Evolutionary conservation across 495 filamentous ascomycete genomes (phyloP).

Genomic region (Penicillium goetzii): DNA sequence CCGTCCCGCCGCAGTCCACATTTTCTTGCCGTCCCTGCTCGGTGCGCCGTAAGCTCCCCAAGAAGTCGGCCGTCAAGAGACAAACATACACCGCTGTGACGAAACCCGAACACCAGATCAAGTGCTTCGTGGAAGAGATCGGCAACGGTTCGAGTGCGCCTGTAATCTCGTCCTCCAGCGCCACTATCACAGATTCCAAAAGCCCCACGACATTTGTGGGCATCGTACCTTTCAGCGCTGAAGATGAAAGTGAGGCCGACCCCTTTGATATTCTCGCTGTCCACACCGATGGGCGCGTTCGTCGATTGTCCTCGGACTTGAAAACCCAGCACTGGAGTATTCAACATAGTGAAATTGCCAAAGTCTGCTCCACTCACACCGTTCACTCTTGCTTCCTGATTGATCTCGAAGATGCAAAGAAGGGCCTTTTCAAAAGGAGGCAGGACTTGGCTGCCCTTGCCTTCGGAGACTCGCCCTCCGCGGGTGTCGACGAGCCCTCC

Average conservation of each 20-base stretch:
- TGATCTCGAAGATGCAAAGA: constrained; percentile 52
- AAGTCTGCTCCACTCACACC: constrained; percentile 35
- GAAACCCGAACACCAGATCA: constrained; percentile 52
- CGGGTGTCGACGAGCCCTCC: constrained; percentile 41
- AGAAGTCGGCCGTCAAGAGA: constrained; percentile 58
- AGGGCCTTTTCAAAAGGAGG: constrained; percentile 46
- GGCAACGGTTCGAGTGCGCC: constrained; percentile 42
- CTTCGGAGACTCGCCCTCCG: constrained; percentile 33
- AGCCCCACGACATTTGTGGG: constrained; percentile 50
- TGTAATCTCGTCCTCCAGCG: constrained; percentile 44
- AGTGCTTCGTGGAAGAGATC: constrained; percentile 57
- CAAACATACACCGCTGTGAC: constrained; percentile 67
- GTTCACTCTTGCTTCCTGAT: constrained; percentile 47
- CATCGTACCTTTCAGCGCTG: constrained; percentile 36
- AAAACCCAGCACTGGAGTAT: constrained; percentile 49
- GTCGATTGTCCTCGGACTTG: constrained; percentile 46
- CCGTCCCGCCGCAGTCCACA: constrained; percentile 76
- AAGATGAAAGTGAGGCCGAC: constrained; percentile 30
- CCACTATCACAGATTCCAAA: constrained; percentile 44
- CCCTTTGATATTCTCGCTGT: constrained; percentile 51
- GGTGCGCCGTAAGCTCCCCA: constrained; percentile 61
- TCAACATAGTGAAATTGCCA: constrained; percentile 44
- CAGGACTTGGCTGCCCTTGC: constrained; percentile 49
- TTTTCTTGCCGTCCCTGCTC: constrained; percentile 81
- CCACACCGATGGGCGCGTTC: constrained; percentile 49